Percentiles rank a stretch among this genome's conserved stretches.
These are phyloP conservation scores for Sarocladium strictum DNA, from an alignment of 2,329 filamentous ascomycete genomes.

Conservation along the genomic window DNA sequence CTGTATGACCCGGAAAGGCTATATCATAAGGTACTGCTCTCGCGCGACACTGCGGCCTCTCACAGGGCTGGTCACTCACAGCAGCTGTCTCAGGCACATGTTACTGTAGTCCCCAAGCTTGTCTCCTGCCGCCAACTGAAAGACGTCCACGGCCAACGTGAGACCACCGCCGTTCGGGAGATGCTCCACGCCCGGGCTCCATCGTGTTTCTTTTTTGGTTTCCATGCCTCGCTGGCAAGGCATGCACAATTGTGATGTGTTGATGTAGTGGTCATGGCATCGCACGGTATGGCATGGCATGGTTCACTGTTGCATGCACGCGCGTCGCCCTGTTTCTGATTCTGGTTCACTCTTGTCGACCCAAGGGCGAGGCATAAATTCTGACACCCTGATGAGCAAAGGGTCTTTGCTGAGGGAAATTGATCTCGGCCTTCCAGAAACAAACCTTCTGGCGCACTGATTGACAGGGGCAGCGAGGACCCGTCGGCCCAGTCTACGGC, in stretches of 20 bases:
- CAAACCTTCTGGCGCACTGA: not conserved
- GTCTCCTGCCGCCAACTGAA: not conserved
- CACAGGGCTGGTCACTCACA: not conserved
- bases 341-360: not conserved
- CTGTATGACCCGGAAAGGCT: no score
- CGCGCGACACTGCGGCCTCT: no score
- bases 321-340: not conserved
- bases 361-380: not conserved
- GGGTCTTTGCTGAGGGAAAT: not conserved
- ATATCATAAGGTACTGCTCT: no score
- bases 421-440: not conserved
- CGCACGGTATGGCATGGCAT: not conserved
- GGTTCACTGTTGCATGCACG: not conserved
- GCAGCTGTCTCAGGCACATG: not conserved
- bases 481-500: not conserved
- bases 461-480: conserved; percentile 1
- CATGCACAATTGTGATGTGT: no score
- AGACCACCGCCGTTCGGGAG: not conserved
- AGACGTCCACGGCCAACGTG: not conserved
- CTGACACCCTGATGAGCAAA: conserved; percentile 4
- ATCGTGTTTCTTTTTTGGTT: not conserved
- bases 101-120: not conserved
- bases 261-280: not conserved
- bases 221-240: not conserved
- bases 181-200: not conserved